phyloP scores from a whole-genome alignment of 1,284 basidiomycete genomes.

The Pseudomicrostroma phylloplanum region DNA sequence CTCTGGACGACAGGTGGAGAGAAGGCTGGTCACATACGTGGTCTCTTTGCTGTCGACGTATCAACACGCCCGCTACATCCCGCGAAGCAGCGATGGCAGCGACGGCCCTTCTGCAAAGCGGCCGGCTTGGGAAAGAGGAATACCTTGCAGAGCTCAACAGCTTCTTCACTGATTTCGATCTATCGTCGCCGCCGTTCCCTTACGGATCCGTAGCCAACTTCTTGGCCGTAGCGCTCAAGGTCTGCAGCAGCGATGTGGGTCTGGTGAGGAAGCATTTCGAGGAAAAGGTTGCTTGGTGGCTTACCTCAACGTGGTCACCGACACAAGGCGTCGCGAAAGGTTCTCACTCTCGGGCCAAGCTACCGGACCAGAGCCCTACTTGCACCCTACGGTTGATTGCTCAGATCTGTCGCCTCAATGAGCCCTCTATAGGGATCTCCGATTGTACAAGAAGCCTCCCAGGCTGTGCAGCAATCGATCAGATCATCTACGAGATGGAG shows the following conservation, averaged over 20 bases:
- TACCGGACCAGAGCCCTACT: conserved; percentile 9
- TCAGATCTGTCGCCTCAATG: conserved; percentile 8
- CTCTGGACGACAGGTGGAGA: neutral
- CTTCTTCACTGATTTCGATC: conserved; percentile 69
- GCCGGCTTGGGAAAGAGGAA: conserved; percentile 58
- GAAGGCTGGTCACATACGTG: conserved; percentile 56
- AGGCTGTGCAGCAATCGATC: conserved; percentile 59
- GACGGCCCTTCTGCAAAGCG: conserved; percentile 55
- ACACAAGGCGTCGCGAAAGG: conserved; percentile 52
- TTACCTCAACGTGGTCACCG: conserved; percentile 66
- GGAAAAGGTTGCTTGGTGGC: conserved; percentile 75
- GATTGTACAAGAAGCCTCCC: conserved; percentile 52
- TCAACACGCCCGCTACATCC: conserved; percentile 55
- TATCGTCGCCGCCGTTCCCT: conserved; percentile 76
- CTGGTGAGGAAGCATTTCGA: conserved; percentile 73
- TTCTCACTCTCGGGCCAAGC: neutral
- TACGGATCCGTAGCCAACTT: conserved; percentile 80
- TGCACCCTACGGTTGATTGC: neutral
- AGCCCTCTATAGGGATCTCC: neutral
- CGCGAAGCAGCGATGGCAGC: conserved; percentile 70
- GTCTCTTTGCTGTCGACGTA: conserved; percentile 71
- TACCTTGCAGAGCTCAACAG: conserved; percentile 66
- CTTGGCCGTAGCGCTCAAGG: conserved; percentile 61
- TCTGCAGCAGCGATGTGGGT: conserved; percentile 69
- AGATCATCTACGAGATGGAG: conserved; percentile 59